Conservation (phyloP, 2,329 filamentous ascomycete species). For the Westerdykella ornata region DNA sequence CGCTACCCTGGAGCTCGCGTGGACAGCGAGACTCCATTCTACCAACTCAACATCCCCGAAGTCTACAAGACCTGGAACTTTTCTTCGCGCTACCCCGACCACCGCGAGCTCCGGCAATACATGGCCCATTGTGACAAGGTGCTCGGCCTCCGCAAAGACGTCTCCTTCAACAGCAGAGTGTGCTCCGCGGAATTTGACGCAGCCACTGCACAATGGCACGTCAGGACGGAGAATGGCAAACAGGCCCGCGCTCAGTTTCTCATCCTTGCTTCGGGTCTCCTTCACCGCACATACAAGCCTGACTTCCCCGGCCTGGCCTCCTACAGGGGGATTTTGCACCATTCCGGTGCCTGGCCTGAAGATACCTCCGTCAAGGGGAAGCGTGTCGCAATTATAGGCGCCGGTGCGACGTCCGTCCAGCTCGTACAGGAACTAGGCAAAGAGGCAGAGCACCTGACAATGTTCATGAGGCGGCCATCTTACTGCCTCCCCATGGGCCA, state of each 20-base stretch:
- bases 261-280: conserved; percentile 15
- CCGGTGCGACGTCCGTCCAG: conserved; percentile 26
- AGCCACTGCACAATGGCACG: conserved; percentile 37
- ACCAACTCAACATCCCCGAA: conserved; percentile 25
- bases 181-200: conserved; percentile 39
- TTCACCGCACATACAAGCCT: conserved; percentile 16
- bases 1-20: conserved; percentile 29
- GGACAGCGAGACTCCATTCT: conserved; percentile 25
- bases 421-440: conserved; percentile 23
- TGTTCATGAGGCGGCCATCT: conserved; percentile 18
- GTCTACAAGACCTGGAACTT: conserved; percentile 23
- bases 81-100: conserved; percentile 18
- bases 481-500: conserved; percentile 25
- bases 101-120: conserved; percentile 21
- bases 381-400: conserved; percentile 21
- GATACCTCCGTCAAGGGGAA: conserved; percentile 24
- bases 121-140: conserved; percentile 20
- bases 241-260: conserved; percentile 41
- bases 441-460: conserved; percentile 13
- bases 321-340: conserved; percentile 18
- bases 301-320: conserved; percentile 10
- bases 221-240: conserved; percentile 42
- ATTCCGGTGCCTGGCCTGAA: conserved; percentile 30
- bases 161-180: conserved; percentile 41
- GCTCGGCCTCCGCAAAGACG: conserved; percentile 18